Evolutionary conservation across 345 rosid genomes (phyloP), one percentile per base, ranked within the genome.

Genomic region (Streptanthus diversifolius): DNA sequence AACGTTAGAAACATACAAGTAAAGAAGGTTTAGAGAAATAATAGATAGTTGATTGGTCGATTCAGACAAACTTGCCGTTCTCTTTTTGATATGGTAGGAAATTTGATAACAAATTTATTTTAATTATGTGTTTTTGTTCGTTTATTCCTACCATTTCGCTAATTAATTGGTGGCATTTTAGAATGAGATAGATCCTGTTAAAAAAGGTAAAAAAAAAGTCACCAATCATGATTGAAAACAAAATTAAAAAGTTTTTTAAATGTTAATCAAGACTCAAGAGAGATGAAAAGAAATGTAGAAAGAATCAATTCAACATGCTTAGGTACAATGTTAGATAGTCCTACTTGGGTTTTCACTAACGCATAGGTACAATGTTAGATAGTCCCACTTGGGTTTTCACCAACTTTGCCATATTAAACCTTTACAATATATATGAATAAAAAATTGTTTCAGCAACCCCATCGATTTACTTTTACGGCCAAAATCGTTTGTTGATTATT

Each of bases 311-410:
- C 79, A 68, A 58, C 63, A 40, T 10, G 37, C 70, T 75, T 75
- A 75, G 79, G 70, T 75, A 35, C 64, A 68, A 75, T 75, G 79
- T 75, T 62, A 44, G 58, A 76, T 68, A 54, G 64, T 68, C 65
- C n/a, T n/a, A n/a, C n/a, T n/a, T n/a, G n/a, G n/a, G n/a, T n/a
- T n/a, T n/a, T n/a, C n/a, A n/a, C n/a, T n/a, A n/a, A n/a, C n/a
- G 37, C 70, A 68, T 75, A 75, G 79, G 70, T 75, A 35, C 64
- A 68, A 75, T 75, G 79, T 75, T 62, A 44, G 58, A 76, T 68
- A 54, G 64, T 68, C 65, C 75, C 79, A 69, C 70, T 69, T 76
- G 75, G 27, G 43, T 29, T 67, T 67, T 76, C 79, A 76, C 75
- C 75, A 76, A 75, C 74, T 68, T 75, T 61, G 33, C 70, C 70